These are phyloP conservation scores for Castanea mollissima DNA, from an alignment of 306 rosid genomes.

Conservation along the genomic window DNA sequence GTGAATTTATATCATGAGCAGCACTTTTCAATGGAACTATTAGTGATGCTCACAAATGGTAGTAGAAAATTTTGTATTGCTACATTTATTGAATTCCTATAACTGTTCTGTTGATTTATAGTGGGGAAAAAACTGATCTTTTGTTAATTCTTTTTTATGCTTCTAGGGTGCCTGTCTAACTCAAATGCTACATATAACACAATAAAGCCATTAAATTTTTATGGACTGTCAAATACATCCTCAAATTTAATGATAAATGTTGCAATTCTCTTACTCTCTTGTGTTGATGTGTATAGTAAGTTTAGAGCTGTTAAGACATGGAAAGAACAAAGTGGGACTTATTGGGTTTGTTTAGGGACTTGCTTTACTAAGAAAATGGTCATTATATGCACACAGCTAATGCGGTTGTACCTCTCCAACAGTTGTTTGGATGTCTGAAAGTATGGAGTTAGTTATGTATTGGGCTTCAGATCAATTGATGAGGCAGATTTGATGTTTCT, in stretches of 20 bases:
- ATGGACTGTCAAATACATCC: not conserved
- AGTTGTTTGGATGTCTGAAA: not conserved
- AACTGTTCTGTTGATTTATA: too few relatives aligned
- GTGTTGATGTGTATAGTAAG: not conserved
- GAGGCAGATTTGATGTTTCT: not conserved
- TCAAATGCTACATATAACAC: not conserved
- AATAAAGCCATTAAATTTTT: not conserved
- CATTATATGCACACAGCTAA: not conserved
- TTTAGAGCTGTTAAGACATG: not conserved
- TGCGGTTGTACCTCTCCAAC: not conserved
- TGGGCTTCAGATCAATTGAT: conserved; percentile 1
- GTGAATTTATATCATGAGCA: too few relatives aligned
- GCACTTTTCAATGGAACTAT: too few relatives aligned
- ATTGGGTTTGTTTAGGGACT: not conserved
- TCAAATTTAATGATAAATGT: not conserved
- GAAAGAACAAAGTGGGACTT: not conserved
- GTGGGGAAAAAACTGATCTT: too few relatives aligned
- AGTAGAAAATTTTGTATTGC: too few relatives aligned
- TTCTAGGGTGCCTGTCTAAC: too few relatives aligned
- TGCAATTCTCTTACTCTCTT: not conserved
- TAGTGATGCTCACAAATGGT: too few relatives aligned
- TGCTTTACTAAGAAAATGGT: not conserved
- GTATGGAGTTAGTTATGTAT: not conserved
- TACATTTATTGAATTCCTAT: too few relatives aligned
- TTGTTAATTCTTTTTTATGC: too few relatives aligned